Evolutionary conservation across 2,329 filamentous ascomycete genomes (phyloP), one percentile per base, ranked within the genome.

Genomic region (Microcyclosporella mali): DNA sequence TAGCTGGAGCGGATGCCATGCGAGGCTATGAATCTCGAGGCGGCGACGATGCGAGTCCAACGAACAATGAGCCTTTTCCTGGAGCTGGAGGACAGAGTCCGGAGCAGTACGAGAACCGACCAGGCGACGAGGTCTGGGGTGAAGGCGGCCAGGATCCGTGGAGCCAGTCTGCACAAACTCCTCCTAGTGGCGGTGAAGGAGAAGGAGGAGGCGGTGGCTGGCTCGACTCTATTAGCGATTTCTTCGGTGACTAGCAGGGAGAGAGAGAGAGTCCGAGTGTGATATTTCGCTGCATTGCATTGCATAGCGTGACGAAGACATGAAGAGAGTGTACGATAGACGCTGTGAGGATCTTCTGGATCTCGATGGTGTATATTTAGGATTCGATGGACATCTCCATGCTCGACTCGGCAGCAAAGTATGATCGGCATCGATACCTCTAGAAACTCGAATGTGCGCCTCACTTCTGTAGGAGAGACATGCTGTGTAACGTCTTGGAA

Each of bases 1-100:
- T 81, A 66, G 78, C 77, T 27, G 79, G 77, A 3, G 80, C 79
- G 52, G 79, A 81, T 58, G 77, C 78, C 3, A 78, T 81, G 75
- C 74, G 73, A 2, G 61, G 67, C 51, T 64, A 63, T 19, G 64
- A 63, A 14, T 42, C 46, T 6, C 39, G 45, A 27, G 47, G 50
- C 12, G 47, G 45, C 6, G 59, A 63, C 36, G 56, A 65, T 45
- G 59, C 57, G 6, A 61, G 61, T 38, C 59, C 66, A 12, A 42
- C 47, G n/a, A 51, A 46, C 9, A 55, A 54, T 36, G 58, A 63
- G 27, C 59, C 61, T 18, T 56, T 55, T 29, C 38, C 37, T 16
- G 44, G 34, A 2, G 37, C 49, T 6, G 46, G 33, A 40, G 6
- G 40, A 39, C 33, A 41, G 11, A 34, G 35, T 14, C 37, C 46